Base-by-base conservation (phyloP, 768 basidiomycete genomes). In the Hemileccinum rubropunctum region DNA sequence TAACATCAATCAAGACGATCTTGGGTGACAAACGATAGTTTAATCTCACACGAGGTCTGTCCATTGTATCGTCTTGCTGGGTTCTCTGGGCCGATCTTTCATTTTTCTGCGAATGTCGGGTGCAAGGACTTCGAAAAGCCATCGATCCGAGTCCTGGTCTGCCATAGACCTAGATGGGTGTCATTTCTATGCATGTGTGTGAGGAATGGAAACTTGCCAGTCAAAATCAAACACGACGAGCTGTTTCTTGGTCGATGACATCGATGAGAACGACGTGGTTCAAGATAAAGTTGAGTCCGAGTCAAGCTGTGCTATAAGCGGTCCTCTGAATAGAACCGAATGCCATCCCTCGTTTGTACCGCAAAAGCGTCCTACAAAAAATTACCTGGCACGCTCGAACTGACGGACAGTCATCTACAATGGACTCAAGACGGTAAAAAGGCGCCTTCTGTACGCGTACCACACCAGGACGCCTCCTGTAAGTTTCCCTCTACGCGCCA, bases 81-180 rank as follows among this genome's bases (percentile, higher is more conserved):
- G 83, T 73, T 20, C 73, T 74, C 62, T 88, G 78, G 30, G 0
- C 1, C 56, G 62, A 43, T 61, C 59, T 27, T 37, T 26, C 76
- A 97, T 83, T 64, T 88, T 82, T 41, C 91, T 76, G 47, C 97
- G 88, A 39, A 98, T 76, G 58, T 91, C 83, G 2, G 86, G 86
- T 0, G 85, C 88, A 32, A 94, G 79, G 50, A 95, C 91, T 66
- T 95, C 91, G 56, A 91, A 84, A 50, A 94, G 74, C 82, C 88
- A 99, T 70, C 94, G 77, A 70, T 98, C 97, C 1, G 94, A 87
- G 73, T 99, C 97, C 73, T 98, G 95, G 72, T 99, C 95, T 47
- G 85, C 84, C 70, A 90, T 79, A 30, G 90, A 92, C 89, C 89
- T 92, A 58, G 28, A 32, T 26, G 42, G 18, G 30, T 20, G 11